Evolutionary conservation across 2,329 filamentous ascomycete species (phyloP).

Genomic region (Pleurostoma richardsiae): DNA sequence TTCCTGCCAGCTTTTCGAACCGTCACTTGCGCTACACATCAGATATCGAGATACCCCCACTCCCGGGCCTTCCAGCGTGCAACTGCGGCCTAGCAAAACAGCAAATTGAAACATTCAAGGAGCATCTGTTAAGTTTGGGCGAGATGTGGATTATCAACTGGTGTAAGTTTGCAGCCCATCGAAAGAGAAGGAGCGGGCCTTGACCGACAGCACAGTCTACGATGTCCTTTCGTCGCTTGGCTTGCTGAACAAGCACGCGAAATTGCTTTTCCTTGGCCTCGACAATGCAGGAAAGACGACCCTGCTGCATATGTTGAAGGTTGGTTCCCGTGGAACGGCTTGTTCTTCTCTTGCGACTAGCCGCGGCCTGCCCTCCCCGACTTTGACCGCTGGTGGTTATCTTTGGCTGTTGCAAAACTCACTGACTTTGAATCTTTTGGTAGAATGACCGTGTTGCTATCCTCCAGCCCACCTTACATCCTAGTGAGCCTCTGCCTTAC

Average conservation of each 20-base stretch:
- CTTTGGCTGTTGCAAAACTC: too few relatives aligned
- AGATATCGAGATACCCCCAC: too few relatives aligned
- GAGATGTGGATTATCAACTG: constrained; percentile 93
- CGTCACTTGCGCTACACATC: too few relatives aligned
- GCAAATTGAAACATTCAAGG: too few relatives aligned
- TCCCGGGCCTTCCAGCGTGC: too few relatives aligned
- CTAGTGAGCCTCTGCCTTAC: constrained; percentile 56
- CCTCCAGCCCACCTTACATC: constrained; percentile 84
- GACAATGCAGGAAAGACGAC: constrained; percentile 96
- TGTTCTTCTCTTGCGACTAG: too few relatives aligned
- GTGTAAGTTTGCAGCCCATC: constrained; percentile 58
- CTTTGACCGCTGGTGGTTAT: too few relatives aligned
- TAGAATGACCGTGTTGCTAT: constrained; percentile 92
- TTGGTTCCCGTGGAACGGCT: constrained; percentile 32
- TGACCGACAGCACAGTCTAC: constrained; percentile 58
- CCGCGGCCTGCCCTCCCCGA: too few relatives aligned
- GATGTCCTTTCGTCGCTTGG: constrained; percentile 84
- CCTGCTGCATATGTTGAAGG: constrained; percentile 92
- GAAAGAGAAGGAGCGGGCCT: constrained; percentile 18
- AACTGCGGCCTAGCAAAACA: too few relatives aligned
- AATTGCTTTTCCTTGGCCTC: constrained; percentile 87
- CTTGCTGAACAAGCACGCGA: constrained; percentile 91
- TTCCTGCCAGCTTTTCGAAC: too few relatives aligned
- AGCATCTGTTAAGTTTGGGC: constrained; percentile 13
- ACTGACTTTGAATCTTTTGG: neutral